Conservation (phyloP, 108 stramenopile genomes). For the Poteriospumella lacustris region DNA sequence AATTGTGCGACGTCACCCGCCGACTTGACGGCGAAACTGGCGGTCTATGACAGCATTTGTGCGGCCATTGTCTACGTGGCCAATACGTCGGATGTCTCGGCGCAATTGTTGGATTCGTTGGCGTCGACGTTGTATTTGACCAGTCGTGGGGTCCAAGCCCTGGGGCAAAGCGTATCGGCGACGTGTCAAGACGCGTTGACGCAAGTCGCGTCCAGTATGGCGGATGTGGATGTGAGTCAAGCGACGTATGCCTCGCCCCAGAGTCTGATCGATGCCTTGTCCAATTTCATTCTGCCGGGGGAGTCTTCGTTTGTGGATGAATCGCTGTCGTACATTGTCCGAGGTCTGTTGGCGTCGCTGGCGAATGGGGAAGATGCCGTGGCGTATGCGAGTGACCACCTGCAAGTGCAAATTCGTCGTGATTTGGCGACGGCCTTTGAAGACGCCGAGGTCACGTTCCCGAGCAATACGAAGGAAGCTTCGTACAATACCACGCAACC, state of each 20-base stretch:
- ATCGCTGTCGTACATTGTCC: background rate
- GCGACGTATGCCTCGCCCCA: no score
- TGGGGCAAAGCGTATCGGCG: no score
- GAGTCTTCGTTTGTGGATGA: no score
- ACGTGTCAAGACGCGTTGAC: no score
- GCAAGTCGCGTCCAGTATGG: no score
- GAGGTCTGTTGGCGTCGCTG: background rate
- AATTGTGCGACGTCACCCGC: background rate
- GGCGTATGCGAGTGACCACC: background rate
- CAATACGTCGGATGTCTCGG: background rate
- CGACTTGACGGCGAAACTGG: background rate
- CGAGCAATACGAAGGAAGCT: background rate
- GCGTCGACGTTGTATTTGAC: background rate
- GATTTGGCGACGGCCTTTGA: background rate
- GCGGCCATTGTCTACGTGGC: background rate
- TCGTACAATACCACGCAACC: background rate
- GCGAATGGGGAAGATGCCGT: background rate
- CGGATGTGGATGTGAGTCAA: no score
- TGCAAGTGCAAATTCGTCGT: background rate
- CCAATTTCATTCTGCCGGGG: no score
- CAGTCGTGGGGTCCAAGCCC: background rate
- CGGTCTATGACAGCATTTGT: background rate
- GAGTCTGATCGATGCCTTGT: no score
- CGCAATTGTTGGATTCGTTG: background rate
- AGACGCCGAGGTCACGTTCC: background rate